Evolutionary conservation across 495 filamentous ascomycete genomes (phyloP).

Genomic region (Aspergillus sclerotioniger): DNA sequence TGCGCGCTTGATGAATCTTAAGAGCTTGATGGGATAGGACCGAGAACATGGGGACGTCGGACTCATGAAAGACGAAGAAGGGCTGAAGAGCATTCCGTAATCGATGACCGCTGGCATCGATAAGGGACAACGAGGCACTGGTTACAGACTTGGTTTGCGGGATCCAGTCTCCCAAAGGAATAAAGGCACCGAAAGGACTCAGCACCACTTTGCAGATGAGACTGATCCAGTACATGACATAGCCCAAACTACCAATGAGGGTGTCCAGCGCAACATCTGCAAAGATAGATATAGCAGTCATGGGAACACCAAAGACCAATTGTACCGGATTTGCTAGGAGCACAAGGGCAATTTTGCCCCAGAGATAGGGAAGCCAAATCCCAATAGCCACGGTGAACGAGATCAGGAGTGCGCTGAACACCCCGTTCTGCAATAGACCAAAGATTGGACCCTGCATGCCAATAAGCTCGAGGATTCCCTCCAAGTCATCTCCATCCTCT

Average conservation of each 20-base stretch:
- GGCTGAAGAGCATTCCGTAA: conserved; percentile 43
- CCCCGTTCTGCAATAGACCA: conserved; percentile 86
- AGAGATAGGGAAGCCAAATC: conserved; percentile 87
- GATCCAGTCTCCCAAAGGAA: conserved; percentile 42
- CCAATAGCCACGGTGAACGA: conserved; percentile 79
- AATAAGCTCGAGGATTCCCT: conserved; percentile 93
- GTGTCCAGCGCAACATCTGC: conserved; percentile 71
- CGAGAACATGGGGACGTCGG: conserved; percentile 61
- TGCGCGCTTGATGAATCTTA: conserved; percentile 46
- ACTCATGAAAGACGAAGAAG: conserved; percentile 47
- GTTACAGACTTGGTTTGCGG: conserved; percentile 40
- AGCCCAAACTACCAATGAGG: conserved; percentile 55
- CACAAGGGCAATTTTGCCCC: conserved; percentile 79
- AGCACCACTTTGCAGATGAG: conserved; percentile 43
- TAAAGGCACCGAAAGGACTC: conserved; percentile 40
- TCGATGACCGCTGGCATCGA: conserved; percentile 43
- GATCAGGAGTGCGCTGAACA: conserved; percentile 89
- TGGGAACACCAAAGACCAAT: conserved; percentile 64
- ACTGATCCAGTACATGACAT: conserved; percentile 53
- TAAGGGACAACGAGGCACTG: conserved; percentile 46
- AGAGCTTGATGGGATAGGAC: conserved; percentile 60
- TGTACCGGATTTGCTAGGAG: conserved; percentile 74
- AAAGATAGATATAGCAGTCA: conserved; percentile 63
- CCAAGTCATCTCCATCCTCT: conserved; percentile 95
- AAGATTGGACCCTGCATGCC: conserved; percentile 93